Conservation (phyloP, 164 flowering plant species). For the Vitis cinerea region DNA sequence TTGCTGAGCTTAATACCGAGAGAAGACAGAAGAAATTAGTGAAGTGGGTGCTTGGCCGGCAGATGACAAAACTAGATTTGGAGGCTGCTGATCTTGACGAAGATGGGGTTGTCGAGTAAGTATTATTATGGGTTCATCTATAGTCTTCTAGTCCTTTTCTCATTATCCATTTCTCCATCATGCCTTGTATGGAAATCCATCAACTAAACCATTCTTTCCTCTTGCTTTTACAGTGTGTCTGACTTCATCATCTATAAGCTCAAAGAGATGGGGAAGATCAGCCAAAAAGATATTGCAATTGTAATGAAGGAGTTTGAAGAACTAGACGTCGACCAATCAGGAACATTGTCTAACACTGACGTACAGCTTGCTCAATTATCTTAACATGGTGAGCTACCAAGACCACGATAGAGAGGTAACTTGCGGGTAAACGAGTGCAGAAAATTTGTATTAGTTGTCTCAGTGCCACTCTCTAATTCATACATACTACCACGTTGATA, state of each 20-base stretch:
- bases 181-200: no score
- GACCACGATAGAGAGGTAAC: not conserved
- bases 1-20: conserved; percentile 58
- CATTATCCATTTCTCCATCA: not conserved
- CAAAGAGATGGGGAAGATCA: conserved; percentile 91
- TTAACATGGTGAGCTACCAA: not conserved
- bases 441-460: no score
- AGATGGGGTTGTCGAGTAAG: conserved; percentile 66
- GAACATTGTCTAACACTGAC: conserved; percentile 66
- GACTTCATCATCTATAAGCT: conserved; percentile 79
- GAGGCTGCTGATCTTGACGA: conserved; percentile 86
- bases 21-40: conserved; percentile 44
- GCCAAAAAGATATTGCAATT: conserved; percentile 58
- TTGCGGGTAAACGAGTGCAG: not conserved
- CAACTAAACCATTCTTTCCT: not conserved
- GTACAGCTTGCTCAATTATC: conserved; percentile 43
- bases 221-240: conserved; percentile 41
- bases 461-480: no score
- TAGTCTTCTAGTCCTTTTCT: not conserved
- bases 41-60: conserved; percentile 67
- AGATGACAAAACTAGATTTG: conserved; percentile 54
- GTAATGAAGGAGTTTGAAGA: conserved; percentile 72
- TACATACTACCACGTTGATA: no score
- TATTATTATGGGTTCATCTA: not conserved
- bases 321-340: conserved; percentile 83